Percentiles rank a stretch among this genome's conserved stretches.
phyloP scores from a whole-genome alignment of 2,329 filamentous ascomycete species.

The Colletotrichum higginsianum region DNA sequence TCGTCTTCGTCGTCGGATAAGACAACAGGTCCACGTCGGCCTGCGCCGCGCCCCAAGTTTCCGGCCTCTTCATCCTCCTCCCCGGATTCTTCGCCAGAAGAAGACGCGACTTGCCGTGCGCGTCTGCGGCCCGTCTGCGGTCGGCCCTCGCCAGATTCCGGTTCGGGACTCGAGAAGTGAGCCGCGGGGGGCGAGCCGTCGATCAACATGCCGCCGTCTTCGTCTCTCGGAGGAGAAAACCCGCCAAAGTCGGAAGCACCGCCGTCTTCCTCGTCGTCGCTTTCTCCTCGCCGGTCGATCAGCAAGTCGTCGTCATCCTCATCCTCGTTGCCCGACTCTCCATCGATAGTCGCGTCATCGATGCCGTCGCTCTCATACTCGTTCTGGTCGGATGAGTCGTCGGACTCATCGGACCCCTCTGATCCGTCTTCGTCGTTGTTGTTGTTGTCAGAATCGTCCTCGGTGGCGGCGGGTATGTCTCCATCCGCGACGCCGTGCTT shows the following conservation, averaged over 20 bases:
- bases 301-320: constrained; percentile 36
- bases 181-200: constrained; percentile 36
- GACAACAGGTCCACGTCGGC: constrained; percentile 10
- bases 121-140: constrained; percentile 38
- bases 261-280: constrained; percentile 47
- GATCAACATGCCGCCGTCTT: constrained; percentile 32
- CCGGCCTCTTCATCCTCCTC: constrained; percentile 42
- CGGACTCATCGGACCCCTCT: not conserved
- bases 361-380: constrained; percentile 59
- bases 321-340: constrained; percentile 40
- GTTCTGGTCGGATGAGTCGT: constrained; percentile 41
- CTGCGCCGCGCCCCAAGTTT: not conserved
- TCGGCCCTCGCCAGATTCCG: constrained; percentile 36
- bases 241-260: constrained; percentile 32
- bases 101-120: constrained; percentile 49
- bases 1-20: constrained; percentile 46
- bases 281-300: constrained; percentile 33
- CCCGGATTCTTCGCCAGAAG: constrained; percentile 45
- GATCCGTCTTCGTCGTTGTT: not conserved
- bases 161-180: constrained; percentile 52
- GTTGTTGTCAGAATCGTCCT: constrained; percentile 4
- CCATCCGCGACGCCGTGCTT: constrained; percentile 12
- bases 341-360: constrained; percentile 52
- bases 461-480: constrained; percentile 6
- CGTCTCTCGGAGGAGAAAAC: constrained; percentile 35